Evolutionary conservation across 208 protist genomes (phyloP), one percentile per base, ranked within the genome.

Genomic region (Trypanosoma melophagium): DNA sequence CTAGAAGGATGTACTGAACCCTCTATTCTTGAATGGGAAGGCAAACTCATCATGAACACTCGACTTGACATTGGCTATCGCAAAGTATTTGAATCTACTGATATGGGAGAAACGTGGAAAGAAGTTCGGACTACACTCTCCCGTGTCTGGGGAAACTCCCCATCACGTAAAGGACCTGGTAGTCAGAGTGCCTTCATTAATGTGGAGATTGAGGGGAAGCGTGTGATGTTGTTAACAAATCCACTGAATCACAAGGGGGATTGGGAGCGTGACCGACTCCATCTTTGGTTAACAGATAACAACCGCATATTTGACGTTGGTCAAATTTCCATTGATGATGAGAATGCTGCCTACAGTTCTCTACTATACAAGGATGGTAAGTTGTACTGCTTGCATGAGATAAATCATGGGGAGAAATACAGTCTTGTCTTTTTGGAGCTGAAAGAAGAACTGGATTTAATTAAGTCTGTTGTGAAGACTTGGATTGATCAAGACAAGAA

Each of bases 241-340:
- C 66, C 66, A 22, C n/a, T 64, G 38, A 64, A 71, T 24, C 21
- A 14, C 25, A 63, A 60, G 35, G 57, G 57, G 25, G 9, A 16
- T 2, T 64, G 40, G 38, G 8, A 25, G 7, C 56, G 56, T 5
- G 66, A 63, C 52, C 54, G 49, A 24, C 28, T 71, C 1, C 57
- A 65, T n/a, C 57, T 71, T 25, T 65, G 66, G 66, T 2, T 71
- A 3, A 65, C 58, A 0, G 66, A 71, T 19, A 41, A 25, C 16
- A 21, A 49, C 1, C 56, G 58, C n/a, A 71, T 65, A n/a, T 60
- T 44, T 47, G 51, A 57, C 42, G 58, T 71, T 65, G 66, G 66
- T 0, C 56, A 57, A 24, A 38, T 71, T n/a, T 65, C 58, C 28
- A 38, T 45, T 25, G 66, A 42, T 1, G 55, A 62, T 42, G 55